A percentile compares a stretch with the other conserved stretches of the same genome.
Evolutionary conservation across 2,329 filamentous ascomycete species (phyloP).

Genomic region (Endocalyx cinctus): DNA sequence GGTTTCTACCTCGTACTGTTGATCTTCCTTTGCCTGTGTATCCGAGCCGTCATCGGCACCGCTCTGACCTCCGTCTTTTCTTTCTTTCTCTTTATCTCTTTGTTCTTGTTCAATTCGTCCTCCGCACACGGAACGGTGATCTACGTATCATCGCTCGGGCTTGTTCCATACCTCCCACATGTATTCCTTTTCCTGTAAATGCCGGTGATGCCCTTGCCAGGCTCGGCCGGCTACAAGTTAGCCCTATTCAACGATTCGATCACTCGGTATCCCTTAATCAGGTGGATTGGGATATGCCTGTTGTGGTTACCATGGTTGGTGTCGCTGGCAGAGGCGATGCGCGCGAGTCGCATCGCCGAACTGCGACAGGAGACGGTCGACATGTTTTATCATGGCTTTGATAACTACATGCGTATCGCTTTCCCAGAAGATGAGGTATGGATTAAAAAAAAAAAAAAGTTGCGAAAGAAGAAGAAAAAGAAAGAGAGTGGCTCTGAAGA

Average conservation of each 20-base stretch:
- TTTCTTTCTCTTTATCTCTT: conserved; percentile 1
- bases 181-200: conserved; percentile 26
- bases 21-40: too few relatives aligned
- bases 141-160: conserved; percentile 6
- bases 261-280: conserved; percentile 11
- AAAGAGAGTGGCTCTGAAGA: too few relatives aligned
- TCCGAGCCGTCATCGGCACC: neutral
- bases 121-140: conserved; percentile 7
- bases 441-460: too few relatives aligned
- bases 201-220: conserved; percentile 37
- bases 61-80: neutral
- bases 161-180: conserved; percentile 22
- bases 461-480: too few relatives aligned
- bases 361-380: conserved; percentile 59
- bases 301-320: conserved; percentile 36
- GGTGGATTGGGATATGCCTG: conserved; percentile 21
- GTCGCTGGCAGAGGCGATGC: conserved; percentile 42
- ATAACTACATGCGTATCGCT: conserved; percentile 89
- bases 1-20: neutral
- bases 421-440: conserved; percentile 88
- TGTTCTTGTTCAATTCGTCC: conserved; percentile 1
- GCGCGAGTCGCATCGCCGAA: conserved; percentile 47
- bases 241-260: conserved; percentile 11
- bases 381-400: conserved; percentile 96
- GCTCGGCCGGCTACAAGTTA: conserved; percentile 28